Base-by-base conservation (phyloP, 2,329 filamentous ascomycete species). In the Alternaria infectoria region DNA sequence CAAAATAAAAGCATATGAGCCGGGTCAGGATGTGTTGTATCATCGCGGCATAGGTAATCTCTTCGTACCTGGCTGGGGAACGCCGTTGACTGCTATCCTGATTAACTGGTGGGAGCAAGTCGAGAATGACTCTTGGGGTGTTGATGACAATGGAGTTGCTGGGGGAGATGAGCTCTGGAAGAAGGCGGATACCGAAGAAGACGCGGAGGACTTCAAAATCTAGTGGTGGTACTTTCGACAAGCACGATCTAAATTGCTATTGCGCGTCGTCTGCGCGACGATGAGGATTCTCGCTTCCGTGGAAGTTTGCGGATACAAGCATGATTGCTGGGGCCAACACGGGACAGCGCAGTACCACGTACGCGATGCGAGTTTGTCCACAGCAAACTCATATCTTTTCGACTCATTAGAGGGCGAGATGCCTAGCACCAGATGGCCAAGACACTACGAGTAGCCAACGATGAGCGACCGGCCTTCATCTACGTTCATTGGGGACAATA, bases 321-420 rank as follows among this genome's bases (percentile, higher is more conserved):
- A 36, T 2, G 32, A 36, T 36, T n/a, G 0, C 1, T 2, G 0
- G 32, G 1, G 32, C 32, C 32, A 8, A 36, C 1, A 15, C 32
- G 32, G 13, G 13, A 36, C 13, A n/a, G 32, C 13, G 32, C 32
- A n/a, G 13, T 36, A n/a, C 13, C 32, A 36, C 32, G 32, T 13
- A 36, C 32, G 32, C 32, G 13, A 15, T 36, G n/a, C 17, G 36
- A 46, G 54, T 17, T 40, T 30, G 32, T 36, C 32, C 1, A 50
- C 26, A 46, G 28, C 54, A 56, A 8, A 40, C 32, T 15, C 25
- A 23, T 46, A 32, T 3, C 36, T 7, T 8, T 32, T 47, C 17
- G 23, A 40, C 36, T 25, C 23, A 19, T 45, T 46, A 21, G n/a
- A 46, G 36, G 4, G 3, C 87, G 74, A 5, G 28, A 46, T 43